These are phyloP conservation scores for Leccinum truebloodii DNA, from an alignment of 768 basidiomycete genomes.

Conservation along the genomic window DNA sequence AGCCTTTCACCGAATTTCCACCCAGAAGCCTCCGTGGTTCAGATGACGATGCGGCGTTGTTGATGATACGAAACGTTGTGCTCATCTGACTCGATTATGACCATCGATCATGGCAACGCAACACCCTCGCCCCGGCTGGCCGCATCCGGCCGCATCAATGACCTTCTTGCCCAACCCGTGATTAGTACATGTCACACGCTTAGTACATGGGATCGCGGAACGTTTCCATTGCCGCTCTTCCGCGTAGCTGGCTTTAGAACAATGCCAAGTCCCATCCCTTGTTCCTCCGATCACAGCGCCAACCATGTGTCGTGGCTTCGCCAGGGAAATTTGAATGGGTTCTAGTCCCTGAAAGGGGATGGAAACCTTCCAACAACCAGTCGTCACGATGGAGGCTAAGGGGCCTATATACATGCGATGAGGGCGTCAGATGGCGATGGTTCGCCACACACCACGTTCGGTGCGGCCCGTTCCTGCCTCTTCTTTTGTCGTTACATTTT, in stretches of 20 bases:
- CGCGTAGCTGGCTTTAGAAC: slow-evolving; percentile 14
- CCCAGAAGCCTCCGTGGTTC: slow-evolving; percentile 7
- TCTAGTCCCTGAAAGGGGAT: slow-evolving; percentile 14
- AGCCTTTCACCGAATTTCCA: slow-evolving; percentile 29
- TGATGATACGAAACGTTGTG: slow-evolving; percentile 8
- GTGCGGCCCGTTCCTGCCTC: slow-evolving; percentile 1
- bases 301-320: slow-evolving; percentile 13
- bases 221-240: slow-evolving; percentile 26
- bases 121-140: slow-evolving; percentile 7
- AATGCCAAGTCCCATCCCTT: not conserved
- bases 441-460: slow-evolving; percentile 10
- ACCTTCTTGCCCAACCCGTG: slow-evolving; percentile 3
- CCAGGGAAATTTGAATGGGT: slow-evolving; percentile 19
- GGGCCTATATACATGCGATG: slow-evolving; percentile 7
- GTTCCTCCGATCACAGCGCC: slow-evolving; percentile 19
- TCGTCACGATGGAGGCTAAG: not conserved
- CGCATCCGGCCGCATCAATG: slow-evolving; percentile 15
- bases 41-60: slow-evolving; percentile 3
- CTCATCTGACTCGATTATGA: slow-evolving; percentile 27
- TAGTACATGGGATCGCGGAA: slow-evolving; percentile 22
- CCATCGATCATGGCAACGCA: slow-evolving; percentile 19
- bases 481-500: not conserved
- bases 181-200: not conserved
- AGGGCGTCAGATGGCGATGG: slow-evolving; percentile 3
- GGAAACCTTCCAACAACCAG: not conserved